phyloP scores from a whole-genome alignment of 164 flowering plant species.

The Paratinospora sagittata region DNA sequence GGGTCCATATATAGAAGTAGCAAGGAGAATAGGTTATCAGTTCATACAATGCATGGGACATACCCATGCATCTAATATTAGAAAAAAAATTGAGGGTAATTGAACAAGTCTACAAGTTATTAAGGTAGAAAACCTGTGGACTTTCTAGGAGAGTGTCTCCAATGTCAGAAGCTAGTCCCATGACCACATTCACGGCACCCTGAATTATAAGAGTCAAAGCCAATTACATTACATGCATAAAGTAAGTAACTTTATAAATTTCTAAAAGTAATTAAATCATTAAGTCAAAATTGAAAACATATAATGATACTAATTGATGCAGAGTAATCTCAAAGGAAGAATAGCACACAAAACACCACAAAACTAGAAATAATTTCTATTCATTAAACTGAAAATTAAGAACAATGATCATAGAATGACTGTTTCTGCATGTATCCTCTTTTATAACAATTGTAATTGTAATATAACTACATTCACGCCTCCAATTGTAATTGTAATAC shows the following conservation, averaged over 20 bases:
- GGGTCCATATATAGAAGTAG: too few relatives aligned
- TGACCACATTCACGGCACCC: conserved; percentile 93
- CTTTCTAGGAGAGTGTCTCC: conserved; percentile 86
- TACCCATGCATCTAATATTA: not conserved
- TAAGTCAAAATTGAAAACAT: too few relatives aligned
- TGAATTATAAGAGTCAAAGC: conserved; percentile 17
- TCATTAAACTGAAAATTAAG: too few relatives aligned
- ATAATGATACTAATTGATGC: not conserved
- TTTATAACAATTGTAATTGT: too few relatives aligned
- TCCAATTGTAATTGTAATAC: too few relatives aligned
- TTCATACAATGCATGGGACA: not conserved
- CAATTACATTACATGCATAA: not conserved
- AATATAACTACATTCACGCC: too few relatives aligned
- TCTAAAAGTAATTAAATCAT: not conserved
- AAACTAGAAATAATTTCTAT: too few relatives aligned
- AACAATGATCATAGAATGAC: too few relatives aligned
- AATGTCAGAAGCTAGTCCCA: conserved; percentile 91
- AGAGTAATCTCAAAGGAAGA: too few relatives aligned
- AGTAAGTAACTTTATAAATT: not conserved
- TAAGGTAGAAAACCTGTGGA: conserved; percentile 42
- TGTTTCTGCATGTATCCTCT: too few relatives aligned
- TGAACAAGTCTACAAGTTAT: not conserved
- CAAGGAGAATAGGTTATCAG: not conserved
- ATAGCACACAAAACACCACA: too few relatives aligned
- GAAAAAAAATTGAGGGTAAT: not conserved